Base-by-base conservation (phyloP, 805 yeast species). In the Spencermartinsiella europaea region DNA sequence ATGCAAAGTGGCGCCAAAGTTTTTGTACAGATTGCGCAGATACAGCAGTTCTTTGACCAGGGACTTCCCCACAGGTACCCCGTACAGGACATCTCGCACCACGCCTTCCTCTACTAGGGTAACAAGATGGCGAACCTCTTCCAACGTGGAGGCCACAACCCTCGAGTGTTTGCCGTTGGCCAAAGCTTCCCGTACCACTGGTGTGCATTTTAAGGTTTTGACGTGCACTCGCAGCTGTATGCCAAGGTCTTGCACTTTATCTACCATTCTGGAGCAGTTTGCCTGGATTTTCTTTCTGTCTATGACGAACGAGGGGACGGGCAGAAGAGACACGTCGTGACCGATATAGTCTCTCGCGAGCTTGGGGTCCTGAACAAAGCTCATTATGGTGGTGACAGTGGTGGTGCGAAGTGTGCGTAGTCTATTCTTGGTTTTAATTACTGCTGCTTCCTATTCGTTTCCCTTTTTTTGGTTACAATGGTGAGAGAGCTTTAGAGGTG, bases 161-260 rank as follows among this genome's bases (percentile, higher is more conserved):
- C 21, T 27, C 39, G 16, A 14, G 28, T 12, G 34, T 38, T 73
- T 68, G 42, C 41, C 42, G 28, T 33, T 33, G 1, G 69, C 81
- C 59, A 81, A 60, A 63, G 80, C 83, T 39, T 75, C 61, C 17
- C 64, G 54, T 2, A 79, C 66, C 5, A 84, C 89, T 52, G 80
- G 83, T 5, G 71, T 52, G 0, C 85, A 75, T 59, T 85, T 85
- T 60, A 83, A 87, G 0, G 91, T 85, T 61, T 85, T 85, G 21
- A 85, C 77, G 59, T 83, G 88, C 3, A 83, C 81, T 48, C 93
- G 70, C 58, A 83, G 47, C 38, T 25, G 22, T 2, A 49, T 20
- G 7, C 39, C 40, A 5, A 46, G 35, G 14, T 31, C 35, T 2
- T 38, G 17, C 12, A 49, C 37, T 22, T 34, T 35, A 7, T 19